These are phyloP conservation scores for Macrophomina tecta DNA, from an alignment of 2,329 filamentous ascomycete genomes.

Conservation along the genomic window DNA sequence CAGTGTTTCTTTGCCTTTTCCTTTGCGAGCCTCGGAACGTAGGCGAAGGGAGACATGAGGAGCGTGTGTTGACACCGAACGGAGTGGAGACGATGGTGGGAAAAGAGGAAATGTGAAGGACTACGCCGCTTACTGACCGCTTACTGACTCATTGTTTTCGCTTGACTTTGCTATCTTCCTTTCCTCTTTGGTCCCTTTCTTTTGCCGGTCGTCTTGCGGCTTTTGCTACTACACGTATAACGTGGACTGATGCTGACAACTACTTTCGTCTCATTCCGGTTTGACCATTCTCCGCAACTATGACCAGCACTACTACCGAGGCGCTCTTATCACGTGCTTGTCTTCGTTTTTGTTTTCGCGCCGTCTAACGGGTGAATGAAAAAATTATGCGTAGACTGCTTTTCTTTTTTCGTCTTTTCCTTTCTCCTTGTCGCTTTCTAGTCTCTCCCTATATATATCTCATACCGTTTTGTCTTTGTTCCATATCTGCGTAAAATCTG, in stretches of 20 bases:
- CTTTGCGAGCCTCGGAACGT: background rate
- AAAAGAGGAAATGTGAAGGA: slow-evolving; percentile 1
- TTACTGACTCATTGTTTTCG: background rate
- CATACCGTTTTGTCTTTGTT: too few relatives aligned
- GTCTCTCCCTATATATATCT: background rate
- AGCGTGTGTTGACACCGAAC: background rate
- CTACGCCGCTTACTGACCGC: slow-evolving; percentile 11
- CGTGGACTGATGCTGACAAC: background rate
- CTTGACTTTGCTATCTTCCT: background rate
- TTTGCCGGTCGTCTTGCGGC: background rate
- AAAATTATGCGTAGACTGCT: slow-evolving; percentile 20
- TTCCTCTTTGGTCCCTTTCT: background rate
- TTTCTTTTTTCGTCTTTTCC: background rate
- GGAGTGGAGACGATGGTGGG: background rate
- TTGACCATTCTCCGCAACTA: too few relatives aligned
- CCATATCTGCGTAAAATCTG: too few relatives aligned
- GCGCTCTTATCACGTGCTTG: background rate
- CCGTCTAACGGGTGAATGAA: slow-evolving; percentile 14
- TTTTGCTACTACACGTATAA: too few relatives aligned
- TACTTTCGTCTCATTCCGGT: background rate
- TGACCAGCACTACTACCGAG: too few relatives aligned
- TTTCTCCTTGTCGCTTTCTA: background rate
- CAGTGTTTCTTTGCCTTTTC: background rate
- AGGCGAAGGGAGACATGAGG: background rate
- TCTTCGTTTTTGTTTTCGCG: background rate